Percentiles rank a stretch among this genome's conserved stretches.
Conservation (phyloP, 805 yeast genomes). For the Starmerella powellii region DNA sequence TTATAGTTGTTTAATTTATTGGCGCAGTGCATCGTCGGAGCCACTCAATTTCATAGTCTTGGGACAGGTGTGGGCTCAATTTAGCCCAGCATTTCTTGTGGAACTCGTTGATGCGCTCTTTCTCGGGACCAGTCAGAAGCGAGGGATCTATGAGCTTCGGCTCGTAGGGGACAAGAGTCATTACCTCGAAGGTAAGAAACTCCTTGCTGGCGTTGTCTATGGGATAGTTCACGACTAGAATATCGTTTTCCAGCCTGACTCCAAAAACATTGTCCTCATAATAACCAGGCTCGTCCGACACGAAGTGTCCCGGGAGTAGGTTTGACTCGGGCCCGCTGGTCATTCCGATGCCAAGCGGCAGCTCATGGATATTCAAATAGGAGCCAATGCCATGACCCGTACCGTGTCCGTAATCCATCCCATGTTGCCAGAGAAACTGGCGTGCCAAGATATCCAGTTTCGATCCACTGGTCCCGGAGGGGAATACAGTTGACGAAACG, state of each 20-base stretch:
- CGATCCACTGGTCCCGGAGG: slow-evolving; percentile 61
- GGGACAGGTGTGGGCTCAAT: slow-evolving; percentile 40
- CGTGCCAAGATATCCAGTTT: slow-evolving; percentile 75
- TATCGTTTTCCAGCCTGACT: slow-evolving; percentile 76
- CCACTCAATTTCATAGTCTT: slow-evolving; percentile 53
- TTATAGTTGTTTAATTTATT: too few relatives aligned
- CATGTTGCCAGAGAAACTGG: slow-evolving; percentile 68
- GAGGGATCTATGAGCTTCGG: slow-evolving; percentile 52
- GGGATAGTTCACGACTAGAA: slow-evolving; percentile 39
- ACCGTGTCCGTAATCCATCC: slow-evolving; percentile 84
- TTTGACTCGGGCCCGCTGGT: slow-evolving; percentile 39
- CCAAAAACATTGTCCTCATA: slow-evolving; percentile 88
- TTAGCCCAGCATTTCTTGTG: slow-evolving; percentile 47
- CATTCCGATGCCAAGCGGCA: slow-evolving; percentile 70
- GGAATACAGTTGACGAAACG: slow-evolving; percentile 69
- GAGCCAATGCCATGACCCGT: slow-evolving; percentile 96
- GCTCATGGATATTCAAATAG: slow-evolving; percentile 84
- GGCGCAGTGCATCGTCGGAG: slow-evolving; percentile 29
- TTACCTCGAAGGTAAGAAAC: slow-evolving; percentile 62
- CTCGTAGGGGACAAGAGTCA: slow-evolving; percentile 77
- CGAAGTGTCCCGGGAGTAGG: slow-evolving; percentile 52
- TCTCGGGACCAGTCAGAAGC: slow-evolving; percentile 50
- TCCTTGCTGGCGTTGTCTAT: slow-evolving; percentile 43
- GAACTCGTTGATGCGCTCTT: slow-evolving; percentile 53
- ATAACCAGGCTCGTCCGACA: slow-evolving; percentile 91